Evolutionary conservation across 805 yeast genomes (phyloP), one percentile per base, ranked within the genome.

Genomic region (Candida sonorensis): DNA sequence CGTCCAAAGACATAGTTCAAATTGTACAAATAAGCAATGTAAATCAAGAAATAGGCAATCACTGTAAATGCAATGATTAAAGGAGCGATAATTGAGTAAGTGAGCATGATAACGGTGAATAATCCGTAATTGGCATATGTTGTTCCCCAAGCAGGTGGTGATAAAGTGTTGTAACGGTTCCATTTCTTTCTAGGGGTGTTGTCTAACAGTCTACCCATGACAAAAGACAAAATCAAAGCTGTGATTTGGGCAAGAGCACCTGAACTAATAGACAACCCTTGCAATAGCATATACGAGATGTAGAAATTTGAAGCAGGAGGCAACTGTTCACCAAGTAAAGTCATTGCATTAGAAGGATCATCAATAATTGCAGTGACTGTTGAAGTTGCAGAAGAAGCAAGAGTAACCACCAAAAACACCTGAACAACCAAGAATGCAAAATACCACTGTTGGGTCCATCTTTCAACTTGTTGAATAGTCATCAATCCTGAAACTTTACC

Each of bases 291-390:
- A 61, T 82, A 90, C 16, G 81, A 66, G 44, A 90, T 81, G 67
- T 84, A 90, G 58, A 90, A 90, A 61, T 88, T 90, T 12, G 95
- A 76, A 11, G 97, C 82, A 46, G 79, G 81, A 36, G 98, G 98
- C 44, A 90, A 66, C 40, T 86, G 81, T 27, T 63, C 57, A 7
- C 94, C 81, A 46, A 90, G 67, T 38, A 88, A 59, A 8, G 67
- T 57, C 81, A 86, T 72, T n/a, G 94, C 95, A 16, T 62, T 48
- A 2, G 64, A 36, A 16, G 97, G 96, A 28, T 80, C 61, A 4
- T 65, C 44, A 15, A 82, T 68, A 46, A 88, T 78, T 13, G 75
- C 65, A n/a, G 80, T 66, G 7, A 82, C 83, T 3, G 86, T 73
- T 7, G 94, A 77, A 11, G 95, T 75, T 18, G 83, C 83, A 30